Evolutionary conservation across 345 rosid genomes (phyloP), one percentile per base, ranked within the genome.

Genomic region (Noccaea bulbosa): DNA sequence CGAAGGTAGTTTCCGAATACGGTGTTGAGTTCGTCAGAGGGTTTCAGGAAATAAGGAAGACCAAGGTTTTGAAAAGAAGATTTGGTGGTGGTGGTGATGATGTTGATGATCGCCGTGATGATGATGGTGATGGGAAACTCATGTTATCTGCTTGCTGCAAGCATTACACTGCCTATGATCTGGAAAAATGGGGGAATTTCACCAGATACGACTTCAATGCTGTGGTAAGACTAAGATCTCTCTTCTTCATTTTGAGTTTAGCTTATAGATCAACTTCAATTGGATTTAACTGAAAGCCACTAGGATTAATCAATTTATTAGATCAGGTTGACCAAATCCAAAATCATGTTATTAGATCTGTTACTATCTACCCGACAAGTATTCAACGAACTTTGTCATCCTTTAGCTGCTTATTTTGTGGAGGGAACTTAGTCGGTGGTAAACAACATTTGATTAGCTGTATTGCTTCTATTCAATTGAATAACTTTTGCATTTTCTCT

Each of bases 61-160:
- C 51, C 15, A 38, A 56, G 7, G 41, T 57, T 72, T 53, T 57
- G 61, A 50, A 11, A 35, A 64, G 43, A 35, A 63, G 47, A 47
- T 50, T 72, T 44, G 71, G 69, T 71, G 39, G 5, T 16, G 59
- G 0, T 38, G 67, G 9, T 10, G 33, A 2, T 44, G 22, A 3
- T 34, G 68, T 16, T 27, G 53, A 15, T 85, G 74, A 51, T 71
- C 40, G 67, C 83, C 58, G 46, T 78, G 73, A 39, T 57, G 61
- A 44, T 57, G 83, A 61, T 41, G 70, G 24, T 76, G 85, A 76
- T 78, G 85, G 54, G 65, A 69, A 70, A 9, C 83, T 93, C 53
- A 85, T 91, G 96, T 65, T 91, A 22, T 93, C 98, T 75, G 97
- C 97, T 78, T 91, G 98, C 79, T 93, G 97, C 69, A 93, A 93